Evolutionary conservation across 176 grass and related monocot species (phyloP), one percentile per base, ranked within the genome.

Genomic region (Aegilops umbellulata): DNA sequence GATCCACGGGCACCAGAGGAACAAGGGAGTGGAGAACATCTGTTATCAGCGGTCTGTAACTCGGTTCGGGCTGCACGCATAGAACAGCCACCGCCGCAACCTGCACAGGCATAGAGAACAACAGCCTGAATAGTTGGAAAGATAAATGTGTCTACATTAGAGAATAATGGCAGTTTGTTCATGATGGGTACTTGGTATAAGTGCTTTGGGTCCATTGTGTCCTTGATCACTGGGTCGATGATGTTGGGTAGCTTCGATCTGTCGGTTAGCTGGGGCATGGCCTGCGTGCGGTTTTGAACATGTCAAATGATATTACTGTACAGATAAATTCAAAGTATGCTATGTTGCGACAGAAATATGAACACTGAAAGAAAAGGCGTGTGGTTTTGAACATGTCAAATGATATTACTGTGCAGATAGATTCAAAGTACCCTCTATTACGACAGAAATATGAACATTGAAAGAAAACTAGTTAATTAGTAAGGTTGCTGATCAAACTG

Each of bases 11-110:
- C 42, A 99, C 97, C 41, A 99, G 89, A 73, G 97, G 97, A 79
- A 99, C 87, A 46, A 99, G 90, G 51, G 97, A 99, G 85, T 99
- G 97, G 44, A 99, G 87, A 55, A 99, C 97, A 70, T 99, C 97
- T 17, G 97, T 96, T 67, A 99, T 99, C 32, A 99, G 78, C 31
- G 97, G 97, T 84, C 97, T 90, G 76, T 99, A 99, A 86, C 97
- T 99, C 23, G 97, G 97, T 55, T 99, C 97, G 2, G 92, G 92
- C 74, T 99, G 97, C 58, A 99, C 88, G 3, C 97, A 99, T 71
- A 99, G 86, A 84, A 96, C 90, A 5, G 97, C 92, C 11, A 99
- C 97, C 2, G 97, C 97, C 4, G 97, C 97, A 75, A 99, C 97
- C 97, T 99, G 92, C 77, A 88, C 19, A 85, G 14, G 29, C 39